phyloP scores from a whole-genome alignment of 306 rosid genomes.

The Prunus davidiana region DNA sequence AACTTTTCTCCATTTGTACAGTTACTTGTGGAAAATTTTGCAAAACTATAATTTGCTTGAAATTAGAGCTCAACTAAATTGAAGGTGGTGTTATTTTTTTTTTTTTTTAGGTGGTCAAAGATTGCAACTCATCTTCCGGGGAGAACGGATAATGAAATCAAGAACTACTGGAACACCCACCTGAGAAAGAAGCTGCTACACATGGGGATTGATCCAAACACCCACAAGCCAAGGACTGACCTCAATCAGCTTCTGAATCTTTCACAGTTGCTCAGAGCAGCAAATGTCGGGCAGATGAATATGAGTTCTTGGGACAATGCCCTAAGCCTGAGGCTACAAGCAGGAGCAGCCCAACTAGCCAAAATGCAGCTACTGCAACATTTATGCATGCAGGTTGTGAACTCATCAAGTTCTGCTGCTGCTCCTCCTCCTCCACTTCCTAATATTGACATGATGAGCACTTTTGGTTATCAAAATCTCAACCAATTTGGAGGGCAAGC shows the following conservation, averaged over 20 bases:
- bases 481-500: not conserved
- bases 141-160: constrained; percentile 83
- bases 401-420: constrained; percentile 9
- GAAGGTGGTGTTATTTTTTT: not conserved
- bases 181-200: constrained; percentile 78
- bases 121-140: constrained; percentile 85
- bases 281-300: constrained; percentile 31
- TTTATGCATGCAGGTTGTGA: constrained; percentile 45
- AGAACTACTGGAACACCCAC: constrained; percentile 84
- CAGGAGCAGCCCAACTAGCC: constrained; percentile 58
- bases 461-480: constrained; percentile 32
- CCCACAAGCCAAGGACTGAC: constrained; percentile 87
- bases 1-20: not conserved
- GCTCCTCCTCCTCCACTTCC: constrained; percentile 18
- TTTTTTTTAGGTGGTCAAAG: constrained; percentile 71
- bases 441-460: constrained; percentile 25
- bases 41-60: not conserved
- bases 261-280: constrained; percentile 45
- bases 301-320: constrained; percentile 38
- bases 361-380: constrained; percentile 60
- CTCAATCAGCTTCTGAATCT: constrained; percentile 54
- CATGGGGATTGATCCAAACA: constrained; percentile 86
- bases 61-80: not conserved
- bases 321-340: constrained; percentile 45
- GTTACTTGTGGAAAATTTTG: not conserved